These are phyloP conservation scores for Trichoderma asperelloides DNA, from an alignment of 495 filamentous ascomycete species.

Conservation along the genomic window DNA sequence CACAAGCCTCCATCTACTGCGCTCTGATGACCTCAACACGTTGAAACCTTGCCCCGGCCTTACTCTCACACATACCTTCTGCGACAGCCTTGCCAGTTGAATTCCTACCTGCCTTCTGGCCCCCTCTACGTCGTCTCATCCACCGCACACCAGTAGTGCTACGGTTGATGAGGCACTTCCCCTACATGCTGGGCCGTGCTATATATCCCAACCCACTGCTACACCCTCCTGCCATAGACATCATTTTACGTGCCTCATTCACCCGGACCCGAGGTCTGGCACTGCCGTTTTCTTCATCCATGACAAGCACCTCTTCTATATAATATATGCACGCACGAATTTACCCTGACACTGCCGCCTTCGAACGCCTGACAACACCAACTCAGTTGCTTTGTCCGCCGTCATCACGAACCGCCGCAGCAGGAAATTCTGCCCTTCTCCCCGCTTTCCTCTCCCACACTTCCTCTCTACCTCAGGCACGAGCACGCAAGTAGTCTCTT, in stretches of 20 bases:
- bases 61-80: background rate
- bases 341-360: background rate
- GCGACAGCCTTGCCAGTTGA: background rate
- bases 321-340: background rate
- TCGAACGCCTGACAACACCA: background rate
- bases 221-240: too few relatives aligned
- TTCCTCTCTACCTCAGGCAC: slow-evolving; percentile 20
- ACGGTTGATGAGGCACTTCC: background rate
- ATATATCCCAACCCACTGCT: too few relatives aligned
- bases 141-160: background rate
- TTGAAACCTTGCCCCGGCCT: background rate
- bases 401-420: background rate
- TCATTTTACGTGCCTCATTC: background rate
- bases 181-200: background rate
- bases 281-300: background rate
- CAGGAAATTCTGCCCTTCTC: slow-evolving; percentile 8
- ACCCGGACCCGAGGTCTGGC: background rate
- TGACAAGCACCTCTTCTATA: background rate
- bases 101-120: background rate
- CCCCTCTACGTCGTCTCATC: background rate
- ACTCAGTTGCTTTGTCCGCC: background rate
- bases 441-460: background rate
- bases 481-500: background rate
- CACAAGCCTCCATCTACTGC: slow-evolving; percentile 13
- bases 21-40: background rate